These are phyloP conservation scores for Abortiporus biennis DNA, from an alignment of 1,284 basidiomycete genomes.

Conservation along the genomic window DNA sequence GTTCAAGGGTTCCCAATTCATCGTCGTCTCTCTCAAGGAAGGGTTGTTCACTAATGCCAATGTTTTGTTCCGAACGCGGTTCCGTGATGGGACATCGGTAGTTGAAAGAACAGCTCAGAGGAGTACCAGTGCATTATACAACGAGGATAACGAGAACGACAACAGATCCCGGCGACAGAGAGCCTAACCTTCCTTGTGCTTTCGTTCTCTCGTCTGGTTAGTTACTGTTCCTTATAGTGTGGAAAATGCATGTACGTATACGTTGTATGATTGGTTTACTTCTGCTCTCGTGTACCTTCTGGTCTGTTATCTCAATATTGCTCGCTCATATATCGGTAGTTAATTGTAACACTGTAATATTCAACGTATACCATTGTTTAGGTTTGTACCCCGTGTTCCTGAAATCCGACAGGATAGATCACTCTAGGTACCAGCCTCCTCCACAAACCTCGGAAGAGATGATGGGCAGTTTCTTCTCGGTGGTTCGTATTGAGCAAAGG, in stretches of 20 bases:
- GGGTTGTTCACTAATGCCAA: constrained; percentile 98
- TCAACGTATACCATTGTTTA: too few species aligned
- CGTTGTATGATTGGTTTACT: too few species aligned
- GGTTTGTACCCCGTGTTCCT: too few species aligned
- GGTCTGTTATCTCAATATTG: too few species aligned
- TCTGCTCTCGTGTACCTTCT: too few species aligned
- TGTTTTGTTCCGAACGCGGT: constrained; percentile 89
- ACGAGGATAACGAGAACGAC: constrained; percentile 13
- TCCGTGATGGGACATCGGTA: constrained; percentile 88
- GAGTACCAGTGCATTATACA: constrained; percentile 40
- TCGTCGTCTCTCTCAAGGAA: constrained; percentile 96
- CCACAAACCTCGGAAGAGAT: too few species aligned
- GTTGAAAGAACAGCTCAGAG: constrained; percentile 76
- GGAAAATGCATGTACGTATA: not conserved
- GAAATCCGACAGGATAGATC: too few species aligned
- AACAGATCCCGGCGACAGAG: not conserved
- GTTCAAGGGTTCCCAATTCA: constrained; percentile 98
- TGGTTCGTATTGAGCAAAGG: too few species aligned
- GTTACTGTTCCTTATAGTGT: not conserved
- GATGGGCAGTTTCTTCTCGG: too few species aligned
- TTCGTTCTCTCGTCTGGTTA: not conserved
- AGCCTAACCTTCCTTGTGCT: not conserved
- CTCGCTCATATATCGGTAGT: too few species aligned
- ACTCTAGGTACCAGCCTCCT: too few species aligned
- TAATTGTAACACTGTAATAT: too few species aligned